Evolutionary conservation across 2,329 filamentous ascomycete genomes (phyloP), one percentile per base, ranked within the genome.

Genomic region (Ciborinia camelliae): DNA sequence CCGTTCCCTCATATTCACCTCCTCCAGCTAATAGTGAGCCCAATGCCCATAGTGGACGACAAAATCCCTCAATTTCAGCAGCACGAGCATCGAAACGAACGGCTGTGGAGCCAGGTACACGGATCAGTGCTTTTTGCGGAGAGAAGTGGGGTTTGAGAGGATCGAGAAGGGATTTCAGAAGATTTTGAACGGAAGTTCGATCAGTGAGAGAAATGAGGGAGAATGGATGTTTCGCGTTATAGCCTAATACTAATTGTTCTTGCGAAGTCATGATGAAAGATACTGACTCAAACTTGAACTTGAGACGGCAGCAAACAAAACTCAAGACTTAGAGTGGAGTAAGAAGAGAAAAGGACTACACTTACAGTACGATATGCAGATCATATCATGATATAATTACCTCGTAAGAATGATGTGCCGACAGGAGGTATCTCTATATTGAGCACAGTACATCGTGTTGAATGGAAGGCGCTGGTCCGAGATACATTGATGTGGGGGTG

Each of bases 21-120:
- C 84, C 85, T 9, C 90, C 89, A 9, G 86, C 89, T 8, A 93
- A 79, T 20, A 93, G 78, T 20, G 87, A 86, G 3, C 88, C 87
- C 23, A 93, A 77, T 1, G 86, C 90, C 90, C 90, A 93, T 59
- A 93, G 80, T 0, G 90, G 90, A 1, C 90, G 67, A 65, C 72
- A 73, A 63, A 72, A 69, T 1, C 73, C 73, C 76, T 94, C 90
- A 41, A 93, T 83, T 73, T 92, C 89, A 1, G 90, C 89, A 10
- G 89, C 90, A 1, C 86, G 84, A 75, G 91, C 87, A 73, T 93
- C 90, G 75, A 92, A 93, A 32, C 89, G 81, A 26, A 91, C 90
- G 23, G 89, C 89, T 0, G 89, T 91, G 18, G 83, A 85, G 6
- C 90, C 90, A 1, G 84, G 84, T 30, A 88, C 84, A 71, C 85